Evolutionary conservation across 495 filamentous ascomycete genomes (phyloP).

Genomic region (Talaromyces thailandensis): DNA sequence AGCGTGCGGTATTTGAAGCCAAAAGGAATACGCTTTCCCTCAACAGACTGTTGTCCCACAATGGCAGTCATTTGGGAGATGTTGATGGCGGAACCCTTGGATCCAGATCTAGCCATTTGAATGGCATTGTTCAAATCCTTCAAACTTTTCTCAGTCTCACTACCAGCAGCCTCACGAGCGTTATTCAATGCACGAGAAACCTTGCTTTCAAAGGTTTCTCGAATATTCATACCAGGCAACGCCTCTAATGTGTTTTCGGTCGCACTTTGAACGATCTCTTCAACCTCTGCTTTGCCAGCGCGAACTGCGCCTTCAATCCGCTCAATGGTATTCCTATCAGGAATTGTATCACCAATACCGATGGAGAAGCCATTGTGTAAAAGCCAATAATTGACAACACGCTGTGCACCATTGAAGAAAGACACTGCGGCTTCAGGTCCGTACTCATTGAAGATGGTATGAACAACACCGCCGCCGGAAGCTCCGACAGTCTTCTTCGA

Average conservation of each 20-base stretch:
- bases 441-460: constrained; percentile 93
- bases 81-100: constrained; percentile 97
- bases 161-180: constrained; percentile 92
- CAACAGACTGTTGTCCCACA: constrained; percentile 94
- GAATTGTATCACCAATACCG: constrained; percentile 97
- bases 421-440: constrained; percentile 73
- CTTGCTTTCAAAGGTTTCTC: constrained; percentile 95
- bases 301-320: constrained; percentile 73
- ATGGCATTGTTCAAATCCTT: constrained; percentile 95
- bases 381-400: constrained; percentile 93
- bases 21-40: constrained; percentile 98
- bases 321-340: constrained; percentile 71
- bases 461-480: constrained; percentile 76
- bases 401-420: constrained; percentile 93
- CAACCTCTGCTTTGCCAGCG: constrained; percentile 71
- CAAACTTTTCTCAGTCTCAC: constrained; percentile 77
- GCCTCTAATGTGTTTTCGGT: constrained; percentile 80
- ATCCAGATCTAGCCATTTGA: constrained; percentile 90
- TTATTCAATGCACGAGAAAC: constrained; percentile 89
- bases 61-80: constrained; percentile 98
- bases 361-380: constrained; percentile 98
- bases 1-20: constrained; percentile 98
- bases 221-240: constrained; percentile 92
- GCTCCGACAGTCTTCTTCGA: constrained; percentile 93
- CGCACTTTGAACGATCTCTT: constrained; percentile 59